Base-by-base conservation (phyloP, 2,329 filamentous ascomycete genomes). In the Aspergillus fumigatus region DNA sequence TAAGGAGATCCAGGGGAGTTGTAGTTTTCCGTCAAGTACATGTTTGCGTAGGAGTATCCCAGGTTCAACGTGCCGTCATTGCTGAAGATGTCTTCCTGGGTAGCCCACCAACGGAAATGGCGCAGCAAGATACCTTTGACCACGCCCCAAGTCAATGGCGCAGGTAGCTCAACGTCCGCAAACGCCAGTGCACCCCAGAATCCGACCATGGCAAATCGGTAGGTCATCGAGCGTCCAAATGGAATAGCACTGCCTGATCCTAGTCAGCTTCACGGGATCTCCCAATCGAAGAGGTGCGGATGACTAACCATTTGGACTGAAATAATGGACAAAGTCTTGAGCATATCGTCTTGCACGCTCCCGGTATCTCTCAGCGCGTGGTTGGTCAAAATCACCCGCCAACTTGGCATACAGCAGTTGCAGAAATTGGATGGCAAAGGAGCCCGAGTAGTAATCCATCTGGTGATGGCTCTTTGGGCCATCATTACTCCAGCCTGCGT, bases 371-470 rank as follows among this genome's bases (percentile, higher is more conserved):
- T 80, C 82, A 0, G 87, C 85, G 25, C 88, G 82, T 29, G 79
- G 79, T 0, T 84, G 84, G 63, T 92, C 89, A 9, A 75, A 76
- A 1, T 87, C 81, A 1, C 80, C 85, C 1, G 86, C 87, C 1
- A 92, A 73, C 61, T 89, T 89, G 32, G 88, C 83, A 62, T 92
- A 93, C 0, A 92, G 77, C 0, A 93, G 81, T 69, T 93, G 89
- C 4, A 92, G 75, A 64, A 90, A 89, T 63, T 92, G 89, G 55
- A 92, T 93, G 1, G 89, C 89, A 68, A 92, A 92, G 56, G 87
- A 89, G 9, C 88, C 89, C 0, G 88, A 91, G 72, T 92, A 93
- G 68, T 92, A 92, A 70, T 92, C 89, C 85, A 92, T 91, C 72
- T 92, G 89, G 56, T 89, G 88, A 56, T 92, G 89, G 14, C 85